phyloP scores from a whole-genome alignment of 345 rosid genomes.

The Hypericum perforatum region DNA sequence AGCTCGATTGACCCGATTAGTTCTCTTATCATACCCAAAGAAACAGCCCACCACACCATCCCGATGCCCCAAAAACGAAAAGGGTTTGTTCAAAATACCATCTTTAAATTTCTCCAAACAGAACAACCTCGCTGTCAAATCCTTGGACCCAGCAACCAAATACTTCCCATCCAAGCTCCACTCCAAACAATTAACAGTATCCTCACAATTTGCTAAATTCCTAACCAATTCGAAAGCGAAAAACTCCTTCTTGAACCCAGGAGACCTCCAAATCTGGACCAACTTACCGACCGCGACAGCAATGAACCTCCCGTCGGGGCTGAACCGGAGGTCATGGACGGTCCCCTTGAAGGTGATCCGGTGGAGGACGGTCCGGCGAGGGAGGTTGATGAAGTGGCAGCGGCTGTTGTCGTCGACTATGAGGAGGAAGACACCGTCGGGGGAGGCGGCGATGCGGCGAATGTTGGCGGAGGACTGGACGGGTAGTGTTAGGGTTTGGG shows the following conservation, averaged over 20 bases:
- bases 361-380: conserved; percentile 64
- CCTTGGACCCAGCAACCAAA: conserved; percentile 79
- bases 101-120: conserved; percentile 43
- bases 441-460: conserved; percentile 63
- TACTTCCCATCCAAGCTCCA: conserved; percentile 78
- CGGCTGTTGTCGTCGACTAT: conserved; percentile 72
- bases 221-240: conserved; percentile 66
- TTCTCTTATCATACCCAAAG: conserved; percentile 62
- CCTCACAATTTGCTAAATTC: conserved; percentile 72
- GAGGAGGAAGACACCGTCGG: conserved; percentile 65
- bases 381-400: conserved; percentile 70
- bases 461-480: conserved; percentile 59
- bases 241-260: conserved; percentile 60
- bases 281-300: conserved; percentile 80
- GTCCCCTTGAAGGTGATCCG: conserved; percentile 52
- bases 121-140: conserved; percentile 69
- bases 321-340: conserved; percentile 52
- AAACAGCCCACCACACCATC: conserved; percentile 81
- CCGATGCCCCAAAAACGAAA: conserved; percentile 77
- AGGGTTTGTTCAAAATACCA: conserved; percentile 56
- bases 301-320: conserved; percentile 65
- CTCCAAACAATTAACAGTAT: conserved; percentile 46
- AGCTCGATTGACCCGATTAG: conserved; percentile 35
- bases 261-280: conserved; percentile 83
- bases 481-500: conserved; percentile 60